A percentile compares a stretch with the other conserved stretches of the same genome.
Evolutionary conservation across 2,329 filamentous ascomycete genomes (phyloP).

Genomic region (Diplodia scrobiculata): DNA sequence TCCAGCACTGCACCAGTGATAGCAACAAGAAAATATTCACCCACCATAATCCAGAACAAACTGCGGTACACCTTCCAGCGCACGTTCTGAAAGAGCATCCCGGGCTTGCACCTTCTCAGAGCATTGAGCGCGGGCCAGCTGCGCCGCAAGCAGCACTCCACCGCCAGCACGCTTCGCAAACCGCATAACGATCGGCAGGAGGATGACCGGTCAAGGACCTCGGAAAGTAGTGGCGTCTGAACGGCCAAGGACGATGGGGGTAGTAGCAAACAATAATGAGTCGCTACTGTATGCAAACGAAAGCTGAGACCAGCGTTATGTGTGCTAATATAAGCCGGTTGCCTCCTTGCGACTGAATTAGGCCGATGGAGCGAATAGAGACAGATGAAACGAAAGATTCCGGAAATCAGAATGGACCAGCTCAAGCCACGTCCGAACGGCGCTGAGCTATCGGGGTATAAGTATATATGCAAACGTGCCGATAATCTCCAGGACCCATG

Average conservation of each 20-base stretch:
- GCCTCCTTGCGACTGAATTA: too few species aligned
- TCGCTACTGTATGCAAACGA: neutral
- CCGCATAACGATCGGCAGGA: slow-evolving; percentile 12
- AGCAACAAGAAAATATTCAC: slow-evolving; percentile 11
- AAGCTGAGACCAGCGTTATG: neutral
- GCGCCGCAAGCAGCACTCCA: neutral
- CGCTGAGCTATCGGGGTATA: neutral
- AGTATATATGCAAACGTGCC: neutral
- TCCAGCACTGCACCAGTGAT: neutral
- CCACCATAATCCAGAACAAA: slow-evolving; percentile 47
- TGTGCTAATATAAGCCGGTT: neutral
- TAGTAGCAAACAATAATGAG: neutral
- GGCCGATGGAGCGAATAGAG: neutral
- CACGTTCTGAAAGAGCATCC: slow-evolving; percentile 3
- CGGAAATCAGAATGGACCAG: neutral
- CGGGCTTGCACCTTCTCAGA: neutral
- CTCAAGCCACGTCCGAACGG: neutral
- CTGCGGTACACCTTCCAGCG: slow-evolving; percentile 37
- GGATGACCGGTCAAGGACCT: neutral
- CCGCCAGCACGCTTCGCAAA: slow-evolving; percentile 9
- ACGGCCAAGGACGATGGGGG: neutral
- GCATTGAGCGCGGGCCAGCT: slow-evolving; percentile 2
- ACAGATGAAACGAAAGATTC: neutral
- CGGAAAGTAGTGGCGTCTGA: too few species aligned
- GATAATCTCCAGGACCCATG: slow-evolving; percentile 4